phyloP scores from a whole-genome alignment of 2,329 filamentous ascomycete genomes.

The Dothistroma septosporum region DNA sequence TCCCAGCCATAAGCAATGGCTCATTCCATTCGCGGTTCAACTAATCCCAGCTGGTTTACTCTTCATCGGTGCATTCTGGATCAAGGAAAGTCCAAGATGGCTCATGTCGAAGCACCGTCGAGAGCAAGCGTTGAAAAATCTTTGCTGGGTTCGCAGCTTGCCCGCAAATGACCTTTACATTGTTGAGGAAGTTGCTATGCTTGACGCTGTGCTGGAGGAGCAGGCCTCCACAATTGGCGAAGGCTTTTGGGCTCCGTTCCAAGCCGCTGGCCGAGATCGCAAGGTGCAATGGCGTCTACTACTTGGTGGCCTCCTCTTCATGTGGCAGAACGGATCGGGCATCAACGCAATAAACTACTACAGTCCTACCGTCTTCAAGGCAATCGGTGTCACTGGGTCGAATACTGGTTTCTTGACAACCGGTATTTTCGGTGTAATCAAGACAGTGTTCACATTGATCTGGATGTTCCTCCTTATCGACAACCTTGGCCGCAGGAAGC shows the following conservation, averaged over 20 bases:
- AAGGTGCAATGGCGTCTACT: slow-evolving; percentile 68
- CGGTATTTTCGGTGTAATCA: slow-evolving; percentile 73
- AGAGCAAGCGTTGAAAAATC: slow-evolving; percentile 40
- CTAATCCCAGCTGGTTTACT: slow-evolving; percentile 63
- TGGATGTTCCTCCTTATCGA: slow-evolving; percentile 69
- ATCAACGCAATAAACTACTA: slow-evolving; percentile 78
- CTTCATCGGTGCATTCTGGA: slow-evolving; percentile 41
- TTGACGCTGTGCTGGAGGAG: slow-evolving; percentile 65
- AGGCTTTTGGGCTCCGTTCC: slow-evolving; percentile 72
- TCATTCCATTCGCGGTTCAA: slow-evolving; percentile 58
- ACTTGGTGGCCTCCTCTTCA: slow-evolving; percentile 68
- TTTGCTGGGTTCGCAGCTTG: slow-evolving; percentile 62
- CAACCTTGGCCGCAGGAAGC: slow-evolving; percentile 56
- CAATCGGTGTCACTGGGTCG: slow-evolving; percentile 58
- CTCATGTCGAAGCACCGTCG: slow-evolving; percentile 41
- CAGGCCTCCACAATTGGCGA: slow-evolving; percentile 60
- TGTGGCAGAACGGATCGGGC: slow-evolving; percentile 70
- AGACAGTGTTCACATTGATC: slow-evolving; percentile 63
- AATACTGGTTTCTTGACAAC: slow-evolving; percentile 63
- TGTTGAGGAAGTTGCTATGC: slow-evolving; percentile 65
- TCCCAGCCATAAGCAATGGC: slow-evolving; percentile 43
- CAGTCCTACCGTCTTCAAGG: slow-evolving; percentile 62
- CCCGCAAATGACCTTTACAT: slow-evolving; percentile 60
- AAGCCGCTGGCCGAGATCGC: slow-evolving; percentile 50
- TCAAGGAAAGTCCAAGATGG: slow-evolving; percentile 46